phyloP scores from a whole-genome alignment of 2,329 filamentous ascomycete genomes.

The Botryosphaeria agaves region DNA sequence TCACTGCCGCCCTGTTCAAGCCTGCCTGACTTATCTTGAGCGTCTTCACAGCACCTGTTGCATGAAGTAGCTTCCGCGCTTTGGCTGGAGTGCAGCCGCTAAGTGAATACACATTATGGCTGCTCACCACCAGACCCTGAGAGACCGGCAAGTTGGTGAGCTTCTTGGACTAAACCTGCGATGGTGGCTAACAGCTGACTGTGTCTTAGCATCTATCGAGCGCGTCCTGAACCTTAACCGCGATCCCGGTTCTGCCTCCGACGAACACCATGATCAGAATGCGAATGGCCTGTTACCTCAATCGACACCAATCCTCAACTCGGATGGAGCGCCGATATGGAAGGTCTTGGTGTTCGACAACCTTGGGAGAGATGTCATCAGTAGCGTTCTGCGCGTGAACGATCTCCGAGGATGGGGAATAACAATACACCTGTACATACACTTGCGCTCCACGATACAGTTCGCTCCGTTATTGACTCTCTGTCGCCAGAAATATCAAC shows the following conservation, averaged over 20 bases:
- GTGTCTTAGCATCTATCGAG: conserved; percentile 61
- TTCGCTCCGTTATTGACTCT: conserved; percentile 14
- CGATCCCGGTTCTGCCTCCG: conserved; percentile 33
- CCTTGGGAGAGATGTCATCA: conserved; percentile 83
- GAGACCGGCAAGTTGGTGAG: conserved; percentile 57
- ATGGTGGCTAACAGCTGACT: neutral
- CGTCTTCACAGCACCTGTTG: too few relatives aligned
- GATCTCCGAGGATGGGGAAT: conserved; percentile 89
- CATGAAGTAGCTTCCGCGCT: too few relatives aligned
- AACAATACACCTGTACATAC: conserved; percentile 69
- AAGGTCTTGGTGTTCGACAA: conserved; percentile 95
- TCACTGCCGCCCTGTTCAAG: too few relatives aligned
- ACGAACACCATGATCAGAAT: conserved; percentile 43
- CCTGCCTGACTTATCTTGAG: too few relatives aligned
- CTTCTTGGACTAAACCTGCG: neutral
- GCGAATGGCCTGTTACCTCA: conserved; percentile 47
- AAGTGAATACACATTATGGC: conserved; percentile 32
- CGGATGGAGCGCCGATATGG: conserved; percentile 88
- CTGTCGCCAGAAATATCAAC: conserved; percentile 48
- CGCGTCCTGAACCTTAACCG: conserved; percentile 93
- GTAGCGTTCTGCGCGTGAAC: conserved; percentile 84
- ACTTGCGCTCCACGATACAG: conserved; percentile 9
- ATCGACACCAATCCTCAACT: conserved; percentile 63
- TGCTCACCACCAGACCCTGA: conserved; percentile 38
- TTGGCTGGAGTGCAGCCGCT: too few relatives aligned